Evolutionary conservation across 192 early-diverging fungal genomes (phyloP).

Genomic region (Martensiomyces pterosporus): DNA sequence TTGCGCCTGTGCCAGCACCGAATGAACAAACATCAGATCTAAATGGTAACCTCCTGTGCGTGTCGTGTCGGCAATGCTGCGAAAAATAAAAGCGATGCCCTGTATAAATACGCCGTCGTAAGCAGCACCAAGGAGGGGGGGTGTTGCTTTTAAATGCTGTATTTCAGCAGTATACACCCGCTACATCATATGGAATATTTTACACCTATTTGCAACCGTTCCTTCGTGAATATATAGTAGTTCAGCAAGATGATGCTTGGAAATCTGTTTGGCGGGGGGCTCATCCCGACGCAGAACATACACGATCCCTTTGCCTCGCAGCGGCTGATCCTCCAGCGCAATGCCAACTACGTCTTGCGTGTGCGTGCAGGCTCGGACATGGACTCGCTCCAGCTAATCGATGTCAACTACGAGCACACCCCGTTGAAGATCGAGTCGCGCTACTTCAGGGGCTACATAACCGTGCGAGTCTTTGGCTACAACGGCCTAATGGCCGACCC

Average conservation of each 20-base stretch:
- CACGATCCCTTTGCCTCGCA: conserved; percentile 45
- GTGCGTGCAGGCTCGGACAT: conserved; percentile 46
- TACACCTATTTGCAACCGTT: no score
- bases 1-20: no score
- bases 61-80: no score
- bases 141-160: no score
- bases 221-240: no score
- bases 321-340: conserved; percentile 45
- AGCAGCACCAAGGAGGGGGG: no score
- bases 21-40: no score
- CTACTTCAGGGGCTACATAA: conserved; percentile 47
- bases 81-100: no score
- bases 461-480: conserved; percentile 48
- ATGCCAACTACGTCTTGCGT: conserved; percentile 47
- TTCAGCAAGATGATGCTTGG: conserved; percentile 52
- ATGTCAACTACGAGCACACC: conserved; percentile 51
- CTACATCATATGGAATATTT: no score
- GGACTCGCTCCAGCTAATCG: conserved; percentile 36
- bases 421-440: conserved; percentile 41
- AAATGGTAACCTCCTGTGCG: no score
- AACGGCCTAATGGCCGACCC: conserved; percentile 48
- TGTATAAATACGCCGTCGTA: no score
- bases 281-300: conserved; percentile 38
- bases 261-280: conserved; percentile 37
- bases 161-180: no score